These are phyloP conservation scores for Zygnema cylindricum DNA, from an alignment of 139 green algal genomes.

Conservation along the genomic window DNA sequence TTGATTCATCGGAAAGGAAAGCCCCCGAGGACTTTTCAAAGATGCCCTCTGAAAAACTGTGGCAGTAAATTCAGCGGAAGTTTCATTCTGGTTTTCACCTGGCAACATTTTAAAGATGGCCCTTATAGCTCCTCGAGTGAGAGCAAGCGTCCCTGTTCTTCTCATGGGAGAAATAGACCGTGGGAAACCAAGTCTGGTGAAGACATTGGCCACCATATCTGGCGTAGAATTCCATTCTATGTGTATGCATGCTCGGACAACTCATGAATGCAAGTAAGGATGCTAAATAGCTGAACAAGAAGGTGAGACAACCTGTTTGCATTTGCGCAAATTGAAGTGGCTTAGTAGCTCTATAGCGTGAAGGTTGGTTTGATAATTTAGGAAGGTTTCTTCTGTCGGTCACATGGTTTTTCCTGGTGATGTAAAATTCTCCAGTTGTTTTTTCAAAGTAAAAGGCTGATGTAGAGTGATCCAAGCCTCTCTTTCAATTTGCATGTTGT, in stretches of 20 bases:
- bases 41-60: too few species aligned
- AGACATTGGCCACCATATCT: slow-evolving; percentile 31
- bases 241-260: slow-evolving; percentile 58
- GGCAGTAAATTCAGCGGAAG: background rate
- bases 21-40: background rate
- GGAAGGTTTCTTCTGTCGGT: too few species aligned
- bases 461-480: too few species aligned
- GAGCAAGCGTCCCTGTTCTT: slow-evolving; percentile 35
- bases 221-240: slow-evolving; percentile 34
- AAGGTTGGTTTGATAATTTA: too few species aligned
- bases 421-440: too few species aligned
- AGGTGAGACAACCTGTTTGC: too few species aligned
- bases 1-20: background rate
- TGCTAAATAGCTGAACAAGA: background rate
- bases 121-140: slow-evolving; percentile 24
- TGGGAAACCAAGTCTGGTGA: slow-evolving; percentile 60
- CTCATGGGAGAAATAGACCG: slow-evolving; percentile 52
- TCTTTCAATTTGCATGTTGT: too few species aligned
- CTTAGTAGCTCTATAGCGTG: too few species aligned
- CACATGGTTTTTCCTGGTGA: too few species aligned
- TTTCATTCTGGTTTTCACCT: background rate
- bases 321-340: too few species aligned
- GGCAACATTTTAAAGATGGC: slow-evolving; percentile 58
- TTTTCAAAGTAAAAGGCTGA: too few species aligned
- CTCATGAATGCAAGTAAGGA: background rate